Evolutionary conservation across 306 rosid genomes (phyloP).

Genomic region (Casuarina equisetifolia): DNA sequence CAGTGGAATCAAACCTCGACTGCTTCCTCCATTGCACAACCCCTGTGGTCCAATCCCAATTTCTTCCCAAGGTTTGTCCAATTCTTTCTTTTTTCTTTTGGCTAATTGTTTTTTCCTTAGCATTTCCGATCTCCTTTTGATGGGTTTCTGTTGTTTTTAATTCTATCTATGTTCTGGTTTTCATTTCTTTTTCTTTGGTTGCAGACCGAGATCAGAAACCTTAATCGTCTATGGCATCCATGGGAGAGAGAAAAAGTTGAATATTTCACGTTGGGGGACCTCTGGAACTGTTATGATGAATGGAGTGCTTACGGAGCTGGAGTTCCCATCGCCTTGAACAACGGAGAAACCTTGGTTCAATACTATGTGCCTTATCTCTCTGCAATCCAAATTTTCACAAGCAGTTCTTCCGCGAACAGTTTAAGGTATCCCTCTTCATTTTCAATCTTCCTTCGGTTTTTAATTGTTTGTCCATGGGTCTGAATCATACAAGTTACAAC

Average conservation of each 20-base stretch:
- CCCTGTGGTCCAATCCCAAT: conserved; percentile 68
- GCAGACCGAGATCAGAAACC: conserved; percentile 74
- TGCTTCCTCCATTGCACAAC: conserved; percentile 77
- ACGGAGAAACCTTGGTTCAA: conserved; percentile 82
- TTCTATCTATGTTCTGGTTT: neutral
- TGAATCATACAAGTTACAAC: conserved; percentile 16
- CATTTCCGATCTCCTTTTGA: neutral
- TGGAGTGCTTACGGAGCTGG: conserved; percentile 98
- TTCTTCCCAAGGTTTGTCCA: conserved; percentile 68
- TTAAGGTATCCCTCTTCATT: conserved; percentile 49
- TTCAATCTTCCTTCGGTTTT: neutral
- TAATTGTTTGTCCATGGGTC: neutral
- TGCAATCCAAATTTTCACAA: conserved; percentile 84
- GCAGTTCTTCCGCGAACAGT: conserved; percentile 48
- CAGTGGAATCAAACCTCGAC: conserved; percentile 79
- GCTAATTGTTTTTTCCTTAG: neutral
- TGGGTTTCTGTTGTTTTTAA: neutral
- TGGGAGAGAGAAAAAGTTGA: conserved; percentile 87
- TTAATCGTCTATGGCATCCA: conserved; percentile 86
- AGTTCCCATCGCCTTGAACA: conserved; percentile 63
- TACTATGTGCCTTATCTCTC: conserved; percentile 98
- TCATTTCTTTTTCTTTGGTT: neutral
- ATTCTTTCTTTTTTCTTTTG: neutral
- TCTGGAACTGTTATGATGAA: conserved; percentile 84
- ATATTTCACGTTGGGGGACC: conserved; percentile 73